phyloP scores from a whole-genome alignment of 345 rosid genomes.

The Hypericum androsaemum region DNA sequence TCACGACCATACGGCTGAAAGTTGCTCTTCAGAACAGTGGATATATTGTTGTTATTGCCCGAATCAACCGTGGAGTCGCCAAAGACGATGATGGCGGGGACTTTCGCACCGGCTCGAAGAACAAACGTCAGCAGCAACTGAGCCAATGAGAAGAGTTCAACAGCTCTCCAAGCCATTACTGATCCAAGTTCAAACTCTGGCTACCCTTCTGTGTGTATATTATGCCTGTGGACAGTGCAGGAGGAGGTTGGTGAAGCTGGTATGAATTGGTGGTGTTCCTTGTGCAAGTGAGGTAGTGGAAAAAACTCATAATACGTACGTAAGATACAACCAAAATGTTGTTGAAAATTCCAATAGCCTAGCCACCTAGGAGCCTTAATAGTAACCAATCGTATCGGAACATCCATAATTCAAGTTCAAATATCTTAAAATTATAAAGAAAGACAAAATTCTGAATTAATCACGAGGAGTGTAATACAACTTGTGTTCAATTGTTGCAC shows the following conservation, averaged over 20 bases:
- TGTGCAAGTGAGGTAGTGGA: conserved; percentile 10
- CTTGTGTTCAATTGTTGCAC: too few species aligned
- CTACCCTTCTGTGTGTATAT: too few species aligned
- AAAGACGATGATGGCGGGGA: neutral
- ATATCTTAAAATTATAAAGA: conserved; percentile 1
- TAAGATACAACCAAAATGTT: conserved; percentile 9
- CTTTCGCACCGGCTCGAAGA: neutral
- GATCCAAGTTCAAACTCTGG: too few species aligned
- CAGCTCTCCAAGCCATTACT: too few species aligned
- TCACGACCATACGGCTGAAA: conserved; percentile 76
- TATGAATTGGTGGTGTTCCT: conserved; percentile 14
- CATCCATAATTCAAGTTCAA: neutral
- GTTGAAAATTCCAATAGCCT: conserved; percentile 22
- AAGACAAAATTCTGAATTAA: too few species aligned
- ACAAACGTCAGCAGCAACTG: neutral
- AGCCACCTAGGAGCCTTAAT: too few species aligned
- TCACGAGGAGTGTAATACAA: too few species aligned
- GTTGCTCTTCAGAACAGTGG: conserved; percentile 60
- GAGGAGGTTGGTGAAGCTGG: conserved; percentile 26
- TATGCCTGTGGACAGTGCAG: neutral
- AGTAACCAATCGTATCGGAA: conserved; percentile 8
- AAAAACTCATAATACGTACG: neutral
- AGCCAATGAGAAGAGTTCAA: too few species aligned
- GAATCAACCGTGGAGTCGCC: conserved; percentile 1
- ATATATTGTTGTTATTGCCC: conserved; percentile 45